Percentiles rank a stretch among this genome's conserved stretches.
Evolutionary conservation across 768 basidiomycete species (phyloP).

Genomic region (Fomitopsis pulvina): DNA sequence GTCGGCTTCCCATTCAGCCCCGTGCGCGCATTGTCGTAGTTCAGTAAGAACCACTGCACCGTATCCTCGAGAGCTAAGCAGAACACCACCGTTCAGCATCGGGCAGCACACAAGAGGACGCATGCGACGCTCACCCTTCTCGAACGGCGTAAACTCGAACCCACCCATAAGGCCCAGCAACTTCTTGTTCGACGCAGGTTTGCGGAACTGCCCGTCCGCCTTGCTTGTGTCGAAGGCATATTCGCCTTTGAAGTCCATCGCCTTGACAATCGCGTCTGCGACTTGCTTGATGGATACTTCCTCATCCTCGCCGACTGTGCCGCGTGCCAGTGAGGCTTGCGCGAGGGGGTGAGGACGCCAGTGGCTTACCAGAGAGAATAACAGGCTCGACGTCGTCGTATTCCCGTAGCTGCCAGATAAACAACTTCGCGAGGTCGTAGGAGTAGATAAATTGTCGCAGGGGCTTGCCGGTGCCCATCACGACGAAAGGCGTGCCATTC

Average conservation of each 20-base stretch:
- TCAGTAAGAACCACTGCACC: constrained; percentile 83
- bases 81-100: neutral
- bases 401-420: constrained; percentile 88
- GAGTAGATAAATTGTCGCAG: constrained; percentile 97
- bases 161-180: constrained; percentile 64
- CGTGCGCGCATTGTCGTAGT: constrained; percentile 68
- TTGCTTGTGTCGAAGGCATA: constrained; percentile 76
- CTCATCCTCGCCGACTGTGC: constrained; percentile 77
- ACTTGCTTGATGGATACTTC: constrained; percentile 91
- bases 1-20: constrained; percentile 26
- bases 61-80: constrained; percentile 62
- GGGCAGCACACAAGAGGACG: neutral
- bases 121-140: constrained; percentile 44
- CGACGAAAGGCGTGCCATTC: constrained; percentile 78
- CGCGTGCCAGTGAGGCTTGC: neutral
- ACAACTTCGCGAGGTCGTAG: constrained; percentile 86
- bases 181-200: constrained; percentile 95
- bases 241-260: constrained; percentile 70
- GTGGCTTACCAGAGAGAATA: constrained; percentile 76
- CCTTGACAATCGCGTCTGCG: constrained; percentile 85
- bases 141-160: constrained; percentile 91
- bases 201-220: constrained; percentile 93
- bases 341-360: neutral
- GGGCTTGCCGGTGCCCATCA: constrained; percentile 87
- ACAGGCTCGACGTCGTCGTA: constrained; percentile 91